Conservation (phyloP, 805 yeast species). For the Cyberlindnera mycetangii region DNA sequence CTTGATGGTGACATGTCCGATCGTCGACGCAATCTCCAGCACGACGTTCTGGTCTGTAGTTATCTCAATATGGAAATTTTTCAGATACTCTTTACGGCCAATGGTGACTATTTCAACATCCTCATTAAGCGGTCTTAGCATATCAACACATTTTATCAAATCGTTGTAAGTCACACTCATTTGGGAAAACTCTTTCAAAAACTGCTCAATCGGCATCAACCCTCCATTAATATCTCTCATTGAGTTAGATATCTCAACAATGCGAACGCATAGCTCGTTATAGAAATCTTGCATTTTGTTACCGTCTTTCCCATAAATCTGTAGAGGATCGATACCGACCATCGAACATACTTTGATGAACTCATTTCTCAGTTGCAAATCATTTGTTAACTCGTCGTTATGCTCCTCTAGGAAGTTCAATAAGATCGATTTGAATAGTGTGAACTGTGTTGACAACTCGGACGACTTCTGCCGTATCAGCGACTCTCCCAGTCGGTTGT, state of each 20-base stretch:
- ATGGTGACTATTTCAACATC: slow-evolving; percentile 66
- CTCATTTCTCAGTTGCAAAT: slow-evolving; percentile 63
- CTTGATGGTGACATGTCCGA: slow-evolving; percentile 69
- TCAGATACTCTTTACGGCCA: slow-evolving; percentile 45
- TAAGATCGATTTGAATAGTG: slow-evolving; percentile 73
- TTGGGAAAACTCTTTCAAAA: slow-evolving; percentile 36
- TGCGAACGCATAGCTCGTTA: slow-evolving; percentile 65
- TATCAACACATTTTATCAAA: slow-evolving; percentile 50
- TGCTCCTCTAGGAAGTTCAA: slow-evolving; percentile 74
- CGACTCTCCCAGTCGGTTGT: slow-evolving; percentile 22
- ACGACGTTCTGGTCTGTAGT: slow-evolving; percentile 68
- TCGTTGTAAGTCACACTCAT: slow-evolving; percentile 43
- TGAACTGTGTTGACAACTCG: slow-evolving; percentile 66
- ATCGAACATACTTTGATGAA: slow-evolving; percentile 74
- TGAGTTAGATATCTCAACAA: slow-evolving; percentile 71
- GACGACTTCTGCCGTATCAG: slow-evolving; percentile 49
- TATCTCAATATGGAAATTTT: slow-evolving; percentile 61
- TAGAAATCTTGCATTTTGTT: slow-evolving; percentile 45
- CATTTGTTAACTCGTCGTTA: slow-evolving; percentile 59
- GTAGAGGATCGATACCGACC: slow-evolving; percentile 81
- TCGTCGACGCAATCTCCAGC: slow-evolving; percentile 69
- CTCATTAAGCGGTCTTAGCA: slow-evolving; percentile 58
- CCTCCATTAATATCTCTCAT: slow-evolving; percentile 83
- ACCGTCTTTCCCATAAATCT: slow-evolving; percentile 32
- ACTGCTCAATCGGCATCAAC: slow-evolving; percentile 57